Evolutionary conservation across 2,329 filamentous ascomycete species (phyloP), one percentile per base, ranked within the genome.

Genomic region (Microcyclospora pomicola): DNA sequence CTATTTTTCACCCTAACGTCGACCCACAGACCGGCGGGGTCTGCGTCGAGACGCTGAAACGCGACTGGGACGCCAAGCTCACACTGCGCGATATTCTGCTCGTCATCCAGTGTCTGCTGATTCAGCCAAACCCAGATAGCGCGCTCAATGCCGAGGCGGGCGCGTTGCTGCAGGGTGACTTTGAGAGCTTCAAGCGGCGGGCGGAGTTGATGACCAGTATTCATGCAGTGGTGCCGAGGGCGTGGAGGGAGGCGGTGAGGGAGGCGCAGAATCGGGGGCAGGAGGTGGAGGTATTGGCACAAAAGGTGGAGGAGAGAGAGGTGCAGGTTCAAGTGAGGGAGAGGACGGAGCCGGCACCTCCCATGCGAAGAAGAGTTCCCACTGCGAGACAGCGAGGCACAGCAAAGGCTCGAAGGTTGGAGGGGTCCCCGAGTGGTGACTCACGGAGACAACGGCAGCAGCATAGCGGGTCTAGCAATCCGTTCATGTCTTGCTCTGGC

Each of bases 1-100:
- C 67, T 5, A 71, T 78, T 45, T 79, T 73, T 66, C 75, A 79
- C 47, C 75, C 75, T 0, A 79, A 79, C 48, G 70, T 79, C 35
- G 74, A 78, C 44, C 71, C 75, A 37, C 60, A 63, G n/a, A 72
- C 69, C 0, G 75, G 75, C 5, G 69, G 68, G 1, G 72, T 79
- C 2, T 79, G 75, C 43, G 71, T 79, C 2, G 75, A 78, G 58
- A 78, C 75, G 2, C 51, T 79, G 33, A 79, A 78, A 59, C 63
- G 72, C 34, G 75, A 77, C 48, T 79, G 75, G 75, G 67, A 71
- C 40, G 59, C 64, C 11, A 68, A 62, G 19, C 55, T 78, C 44
- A 77, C 71, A 16, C 51, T 79, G 35, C 60, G 70, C 34, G 72
- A 78, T 58, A 72, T 78, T 2, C 56, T 78, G 13, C 56, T 68